Base-by-base conservation (phyloP, 2,329 filamentous ascomycete genomes). In the Penicillium digitatum region DNA sequence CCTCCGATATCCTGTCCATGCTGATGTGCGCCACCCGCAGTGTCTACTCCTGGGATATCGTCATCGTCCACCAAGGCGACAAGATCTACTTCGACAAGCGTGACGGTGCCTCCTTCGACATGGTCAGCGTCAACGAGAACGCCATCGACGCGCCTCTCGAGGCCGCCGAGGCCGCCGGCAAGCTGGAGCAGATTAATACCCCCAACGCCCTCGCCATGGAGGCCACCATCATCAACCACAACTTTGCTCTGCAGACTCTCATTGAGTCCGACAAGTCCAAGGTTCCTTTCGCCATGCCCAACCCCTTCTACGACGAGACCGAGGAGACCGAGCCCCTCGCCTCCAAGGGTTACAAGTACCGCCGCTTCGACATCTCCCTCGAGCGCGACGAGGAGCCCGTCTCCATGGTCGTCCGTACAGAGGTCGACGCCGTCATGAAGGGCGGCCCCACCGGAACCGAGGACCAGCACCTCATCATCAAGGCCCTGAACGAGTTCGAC, bases 31-130 rank as follows among this genome's bases (percentile, higher is more conserved):
- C 94, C 48, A 89, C 94, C 56, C 90, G 95, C 69, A 96, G 90
- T 55, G 90, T 99, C 61, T 97, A 97, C 81, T 92, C 92, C 40
- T 99, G 94, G 94, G 94, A 99, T 76, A 87, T 99, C 68, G 88
- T 99, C 72, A 95, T 99, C 70, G 81, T 90, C 60, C 87, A 89
- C 75, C 90, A 95, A 74, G 90, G 89, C 74, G 89, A 92, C 85
- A 96, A 96, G 84, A 86, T 99, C 76, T 99, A 91, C 85, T 86
- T 99, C 63, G 94, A 99, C 83, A 99, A 99, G 86, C 90, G 94
- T 63, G 92, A 96, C 59, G 93, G 92, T 69, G 91, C 92, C 56
- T 89, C 88, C 55, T 85, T 99, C 48, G 94, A 99, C 78, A 90
- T 97, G 85, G 92, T 97, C 59, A 96, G 93, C 0, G 94, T 99